Base-by-base conservation (phyloP, 2,329 filamentous ascomycete species). In the Aspergillus terreus region DNA sequence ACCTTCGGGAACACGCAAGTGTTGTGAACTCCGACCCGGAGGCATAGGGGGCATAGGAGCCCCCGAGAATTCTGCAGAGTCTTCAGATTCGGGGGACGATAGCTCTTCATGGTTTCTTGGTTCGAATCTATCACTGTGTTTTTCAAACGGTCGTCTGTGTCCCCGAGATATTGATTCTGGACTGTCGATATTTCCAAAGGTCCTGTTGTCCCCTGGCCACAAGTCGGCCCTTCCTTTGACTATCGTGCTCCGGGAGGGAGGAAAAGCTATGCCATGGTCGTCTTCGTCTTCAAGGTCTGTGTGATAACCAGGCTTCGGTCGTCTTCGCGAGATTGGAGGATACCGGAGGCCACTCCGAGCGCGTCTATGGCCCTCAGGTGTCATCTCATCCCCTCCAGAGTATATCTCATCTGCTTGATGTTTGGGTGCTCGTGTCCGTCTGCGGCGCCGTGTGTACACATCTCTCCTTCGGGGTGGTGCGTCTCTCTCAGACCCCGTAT, bases 11-110 rank as follows among this genome's bases (percentile, higher is more conserved):
- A 95, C 87, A 65, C 92, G 88, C 52, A 40, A 82, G 67, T 94
- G 92, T 71, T 94, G 89, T 0, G 90, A 95, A 58, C 95, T 92
- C 52, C 95, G 85, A 66, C 96, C 89, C 64, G 92, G 84, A 71
- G 92, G 88, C 60, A 95, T 90, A 1, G 86, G 87, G 32, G 90
- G 90, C 17, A 35, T 45, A n/a, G 21, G 52, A 12, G 86, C 85
- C 40, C 84, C 81, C 62, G 94, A 85, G 42, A 87, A 84, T 42
- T 80, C 78, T 7, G 75, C 72, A 44, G 73, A 69, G 45, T 82
- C 82, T 17, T 81, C 79, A 4, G 79, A 77, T 17, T 78, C 68
- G 14, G 75, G 47, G 21, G 51, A 56, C 7, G 55, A 53, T 21
- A 42, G 19, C 6, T 42, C 40, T 42, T 4, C 17, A 4, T 19